Evolutionary conservation across 257 asterid genomes (phyloP).

Genomic region (Nicotiana benthamiana): DNA sequence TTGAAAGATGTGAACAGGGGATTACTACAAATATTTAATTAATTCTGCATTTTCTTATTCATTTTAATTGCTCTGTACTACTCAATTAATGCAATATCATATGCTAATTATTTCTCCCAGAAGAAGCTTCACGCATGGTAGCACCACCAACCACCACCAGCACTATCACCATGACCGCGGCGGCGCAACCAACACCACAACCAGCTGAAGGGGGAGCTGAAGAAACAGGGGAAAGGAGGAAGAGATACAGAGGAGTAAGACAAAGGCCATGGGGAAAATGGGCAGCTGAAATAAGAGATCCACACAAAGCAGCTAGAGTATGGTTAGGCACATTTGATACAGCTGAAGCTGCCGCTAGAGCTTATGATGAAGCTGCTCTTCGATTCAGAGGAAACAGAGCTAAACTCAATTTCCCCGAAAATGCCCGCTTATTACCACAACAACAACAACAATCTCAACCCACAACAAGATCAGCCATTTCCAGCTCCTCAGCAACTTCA

Average conservation of each 20-base stretch:
- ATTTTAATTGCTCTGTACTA: neutral
- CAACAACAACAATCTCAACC: constrained; percentile 15
- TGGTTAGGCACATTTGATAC: constrained; percentile 96
- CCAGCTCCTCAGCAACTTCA: constrained; percentile 8
- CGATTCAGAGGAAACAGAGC: constrained; percentile 83
- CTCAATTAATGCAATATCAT: neutral
- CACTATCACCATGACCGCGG: neutral
- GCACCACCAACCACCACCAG: constrained; percentile 19
- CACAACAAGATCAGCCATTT: constrained; percentile 8
- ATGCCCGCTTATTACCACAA: constrained; percentile 35
- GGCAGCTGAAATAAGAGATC: constrained; percentile 96
- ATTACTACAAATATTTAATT: neutral
- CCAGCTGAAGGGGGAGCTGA: constrained; percentile 25
- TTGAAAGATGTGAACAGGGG: neutral
- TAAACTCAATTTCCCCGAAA: constrained; percentile 82
- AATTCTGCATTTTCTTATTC: too few relatives aligned
- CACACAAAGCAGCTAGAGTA: constrained; percentile 78
- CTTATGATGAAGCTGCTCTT: constrained; percentile 87
- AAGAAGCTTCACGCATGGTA: constrained; percentile 22
- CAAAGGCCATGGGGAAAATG: constrained; percentile 97
- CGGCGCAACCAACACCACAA: neutral
- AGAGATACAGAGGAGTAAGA: constrained; percentile 78
- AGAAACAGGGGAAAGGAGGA: constrained; percentile 49
- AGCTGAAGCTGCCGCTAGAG: constrained; percentile 88
- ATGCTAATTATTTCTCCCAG: neutral